Evolutionary conservation across 805 yeast species (phyloP).

Genomic region (Saccharomycopsis amapae): DNA sequence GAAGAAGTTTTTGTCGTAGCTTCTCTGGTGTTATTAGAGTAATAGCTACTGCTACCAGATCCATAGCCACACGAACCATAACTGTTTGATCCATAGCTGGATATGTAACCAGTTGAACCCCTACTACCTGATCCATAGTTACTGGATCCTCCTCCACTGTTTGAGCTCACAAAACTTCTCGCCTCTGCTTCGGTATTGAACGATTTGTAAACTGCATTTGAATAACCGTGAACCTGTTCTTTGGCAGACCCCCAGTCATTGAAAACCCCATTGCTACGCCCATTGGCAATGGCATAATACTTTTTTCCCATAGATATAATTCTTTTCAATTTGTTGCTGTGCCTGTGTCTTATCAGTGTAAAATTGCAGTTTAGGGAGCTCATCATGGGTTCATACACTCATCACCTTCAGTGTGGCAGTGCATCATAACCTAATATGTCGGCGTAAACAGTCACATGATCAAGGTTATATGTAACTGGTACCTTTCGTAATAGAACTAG

Average conservation of each 20-base stretch:
- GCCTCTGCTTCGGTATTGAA: slow-evolving; percentile 48
- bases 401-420: too few relatives aligned
- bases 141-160: neutral
- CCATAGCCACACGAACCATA: neutral
- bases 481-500: too few relatives aligned
- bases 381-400: too few relatives aligned
- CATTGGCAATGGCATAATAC: slow-evolving; percentile 28
- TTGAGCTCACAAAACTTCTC: slow-evolving; percentile 29
- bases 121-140: neutral
- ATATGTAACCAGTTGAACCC: neutral
- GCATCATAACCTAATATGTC: too few relatives aligned
- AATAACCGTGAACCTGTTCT: slow-evolving; percentile 45
- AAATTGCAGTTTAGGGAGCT: too few relatives aligned
- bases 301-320: slow-evolving; percentile 7
- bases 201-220: slow-evolving; percentile 51
- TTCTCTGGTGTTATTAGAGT: too few relatives aligned
- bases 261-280: slow-evolving; percentile 52
- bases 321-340: too few relatives aligned
- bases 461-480: too few relatives aligned
- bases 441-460: too few relatives aligned
- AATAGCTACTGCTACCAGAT: neutral
- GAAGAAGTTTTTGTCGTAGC: too few relatives aligned
- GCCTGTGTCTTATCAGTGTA: too few relatives aligned
- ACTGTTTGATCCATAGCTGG: neutral
- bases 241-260: slow-evolving; percentile 52